Percentiles rank a stretch among this genome's conserved stretches.
These are phyloP conservation scores for Colletotrichum theobromicola DNA, from an alignment of 2,329 filamentous ascomycete genomes.

Conservation along the genomic window DNA sequence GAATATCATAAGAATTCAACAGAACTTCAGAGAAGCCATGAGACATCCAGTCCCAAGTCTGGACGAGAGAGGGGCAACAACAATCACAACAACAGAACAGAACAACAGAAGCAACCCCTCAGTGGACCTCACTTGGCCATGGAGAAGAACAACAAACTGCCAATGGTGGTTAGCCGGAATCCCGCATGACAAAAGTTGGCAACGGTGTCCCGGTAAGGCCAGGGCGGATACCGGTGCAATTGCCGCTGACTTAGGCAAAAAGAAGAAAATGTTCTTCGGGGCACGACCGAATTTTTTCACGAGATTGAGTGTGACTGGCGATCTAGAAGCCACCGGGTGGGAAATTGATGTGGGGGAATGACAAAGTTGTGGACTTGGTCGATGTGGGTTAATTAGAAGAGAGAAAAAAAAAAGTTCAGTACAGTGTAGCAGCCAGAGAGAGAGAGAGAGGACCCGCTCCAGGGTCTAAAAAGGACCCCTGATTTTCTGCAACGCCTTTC, in stretches of 20 bases:
- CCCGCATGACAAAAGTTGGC: conserved; percentile 4
- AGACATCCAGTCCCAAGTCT: background rate
- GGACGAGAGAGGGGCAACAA: background rate
- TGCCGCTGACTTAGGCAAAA: background rate
- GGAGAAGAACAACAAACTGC: background rate
- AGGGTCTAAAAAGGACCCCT: background rate
- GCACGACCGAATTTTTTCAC: background rate
- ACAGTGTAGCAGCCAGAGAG: background rate
- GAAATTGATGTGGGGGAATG: conserved; percentile 7
- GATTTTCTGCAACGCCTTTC: background rate
- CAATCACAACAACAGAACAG: too few relatives aligned
- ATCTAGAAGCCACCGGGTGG: conserved; percentile 7
- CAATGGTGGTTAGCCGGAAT: background rate
- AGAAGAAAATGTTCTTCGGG: background rate
- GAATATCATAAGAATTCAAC: background rate
- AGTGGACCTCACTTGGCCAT: background rate
- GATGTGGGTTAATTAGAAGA: background rate
- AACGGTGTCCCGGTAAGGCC: conserved; percentile 1
- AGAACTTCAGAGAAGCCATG: background rate
- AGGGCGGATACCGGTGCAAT: background rate
- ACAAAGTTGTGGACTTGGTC: background rate
- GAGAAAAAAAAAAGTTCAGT: background rate
- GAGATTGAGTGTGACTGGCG: background rate
- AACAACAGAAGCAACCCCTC: background rate
- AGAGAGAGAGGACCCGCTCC: background rate